Percentiles rank a stretch among this genome's conserved stretches.
Conservation (phyloP, 2,329 filamentous ascomycete species). For the Talaromyces rugulosus region DNA sequence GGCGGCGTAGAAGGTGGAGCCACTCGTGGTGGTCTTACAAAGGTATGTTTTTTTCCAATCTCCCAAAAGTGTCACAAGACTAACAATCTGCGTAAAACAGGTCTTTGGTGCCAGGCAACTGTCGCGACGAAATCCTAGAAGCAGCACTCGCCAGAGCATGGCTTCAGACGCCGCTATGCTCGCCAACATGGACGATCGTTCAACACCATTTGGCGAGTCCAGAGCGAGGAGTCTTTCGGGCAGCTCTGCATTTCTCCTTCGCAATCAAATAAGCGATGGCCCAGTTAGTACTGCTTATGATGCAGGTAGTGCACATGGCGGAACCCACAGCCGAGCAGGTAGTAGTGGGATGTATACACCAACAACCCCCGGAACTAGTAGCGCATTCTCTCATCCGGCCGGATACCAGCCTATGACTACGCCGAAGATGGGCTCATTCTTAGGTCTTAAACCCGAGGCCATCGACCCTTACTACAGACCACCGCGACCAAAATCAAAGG, state of each 20-base stretch:
- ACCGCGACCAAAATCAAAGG: conserved; percentile 66
- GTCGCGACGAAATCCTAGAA: conserved; percentile 65
- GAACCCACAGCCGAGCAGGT: conserved; percentile 50
- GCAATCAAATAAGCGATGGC: conserved; percentile 40
- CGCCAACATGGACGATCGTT: conserved; percentile 61
- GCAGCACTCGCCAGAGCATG: conserved; percentile 67
- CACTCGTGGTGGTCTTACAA: conserved; percentile 76
- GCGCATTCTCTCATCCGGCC: conserved; percentile 66
- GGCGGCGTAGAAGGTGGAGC: conserved; percentile 69
- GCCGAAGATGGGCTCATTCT: conserved; percentile 38
- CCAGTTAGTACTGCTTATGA: conserved; percentile 53
- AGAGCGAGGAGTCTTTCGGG: conserved; percentile 58
- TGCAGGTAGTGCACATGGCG: conserved; percentile 44
- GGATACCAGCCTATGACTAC: conserved; percentile 47
- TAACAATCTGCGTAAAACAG: conserved; percentile 18
- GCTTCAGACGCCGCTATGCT: conserved; percentile 80
- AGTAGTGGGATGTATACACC: conserved; percentile 63
- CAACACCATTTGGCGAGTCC: conserved; percentile 49
- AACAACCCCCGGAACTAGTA: conserved; percentile 68
- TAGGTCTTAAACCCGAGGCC: conserved; percentile 35
- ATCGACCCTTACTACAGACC: conserved; percentile 87
- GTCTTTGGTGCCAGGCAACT: conserved; percentile 90
- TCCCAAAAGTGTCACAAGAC: background rate
- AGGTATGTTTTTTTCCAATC: conserved; percentile 45
- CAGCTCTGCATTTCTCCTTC: conserved; percentile 59